Evolutionary conservation across 345 rosid species (phyloP), one percentile per base, ranked within the genome.

Genomic region (Kernera saxatilis): DNA sequence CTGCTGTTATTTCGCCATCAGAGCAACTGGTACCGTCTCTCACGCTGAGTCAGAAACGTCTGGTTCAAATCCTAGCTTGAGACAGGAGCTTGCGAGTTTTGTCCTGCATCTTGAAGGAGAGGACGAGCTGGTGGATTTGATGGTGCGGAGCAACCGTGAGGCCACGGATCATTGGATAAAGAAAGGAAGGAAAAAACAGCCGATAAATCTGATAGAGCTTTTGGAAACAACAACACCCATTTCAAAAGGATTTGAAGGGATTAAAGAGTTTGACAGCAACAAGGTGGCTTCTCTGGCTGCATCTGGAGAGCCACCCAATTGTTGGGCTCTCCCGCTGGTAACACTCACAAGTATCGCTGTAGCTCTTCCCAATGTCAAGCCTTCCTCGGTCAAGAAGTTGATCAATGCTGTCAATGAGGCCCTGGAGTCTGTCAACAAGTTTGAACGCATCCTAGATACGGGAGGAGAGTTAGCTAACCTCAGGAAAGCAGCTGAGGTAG

Each of bases 51-150:
- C 82, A 5, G 82, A 71, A 25, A 65, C 67, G 40, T 78, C 76
- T 8, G 73, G 77, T 56, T 70, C 78, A 8, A 66, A 3, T 57
- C 25, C 74, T 2, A 64, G 73, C 70, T 39, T 54, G 1, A 82
- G 74, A 74, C 73, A 48, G 3, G 91, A 89, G 35, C 86, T 93
- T 25, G 75, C 86, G 32, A 79, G 77, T 6, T 94, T 73, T 69
- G 97, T 91, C 61, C 56, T 94, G 80, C 83, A 86, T 76, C 93
- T 94, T 36, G 96, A 94, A 84, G 97, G 92, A 4, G 99, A 94
- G 81, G 79, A 82, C 10, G 81, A 79, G 44, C 79, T 91, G 32
- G 89, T 86, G 55, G 71, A 80, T 6, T 2, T 80, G 50, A 89
- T 89, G 84, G 79, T 80, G 77, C 73, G 75, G 76, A 69, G 79